Evolutionary conservation across 208 protist species (phyloP), one percentile per base, ranked within the genome.

Genomic region (Trypanosoma melophagium): DNA sequence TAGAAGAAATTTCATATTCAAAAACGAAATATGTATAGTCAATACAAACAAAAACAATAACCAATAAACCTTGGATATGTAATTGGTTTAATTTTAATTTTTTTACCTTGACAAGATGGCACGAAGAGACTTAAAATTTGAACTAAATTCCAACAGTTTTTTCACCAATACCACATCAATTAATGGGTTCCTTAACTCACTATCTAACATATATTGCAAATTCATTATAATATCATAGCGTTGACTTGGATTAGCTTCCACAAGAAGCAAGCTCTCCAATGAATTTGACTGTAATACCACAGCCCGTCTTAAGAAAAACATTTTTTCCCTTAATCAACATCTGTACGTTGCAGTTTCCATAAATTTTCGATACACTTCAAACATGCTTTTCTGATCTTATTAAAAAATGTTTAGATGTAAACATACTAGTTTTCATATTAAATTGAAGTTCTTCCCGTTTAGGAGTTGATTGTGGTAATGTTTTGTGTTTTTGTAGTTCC

Each of bases 351-450:
- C 3, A 21, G 58, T 78, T 16, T 68, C 47, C 60, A 78, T 60
- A 66, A 78, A 78, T 8, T 16, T 24, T 31, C 21, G 17, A 54
- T 78, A 78, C 14, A 76, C 60, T 22, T 28, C 24, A 47, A 70
- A 58, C 56, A 78, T 57, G n/a, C 45, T 74, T 74, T 35, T 68
- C 60, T 4, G 60, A 47, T 59, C 55, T 67, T 25, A 74, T 55
- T 21, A 58, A 49, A 60, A 68, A 74, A 55, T 68, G 59, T 47
- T 60, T 64, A 5, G 69, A 74, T 44, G 52, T 62, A 66, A 74
- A 74, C 69, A 68, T 74, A 31, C 61, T 57, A 1, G 53, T 52
- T 53, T 59, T 74, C 22, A 79, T 55, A 10, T 70, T 49, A 56
- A 63, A 64, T 55, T 76, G 67, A 66, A 58, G 51, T 57, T 65